Conservation (phyloP, 2,329 filamentous ascomycete species). For the Claviceps sp. region DNA sequence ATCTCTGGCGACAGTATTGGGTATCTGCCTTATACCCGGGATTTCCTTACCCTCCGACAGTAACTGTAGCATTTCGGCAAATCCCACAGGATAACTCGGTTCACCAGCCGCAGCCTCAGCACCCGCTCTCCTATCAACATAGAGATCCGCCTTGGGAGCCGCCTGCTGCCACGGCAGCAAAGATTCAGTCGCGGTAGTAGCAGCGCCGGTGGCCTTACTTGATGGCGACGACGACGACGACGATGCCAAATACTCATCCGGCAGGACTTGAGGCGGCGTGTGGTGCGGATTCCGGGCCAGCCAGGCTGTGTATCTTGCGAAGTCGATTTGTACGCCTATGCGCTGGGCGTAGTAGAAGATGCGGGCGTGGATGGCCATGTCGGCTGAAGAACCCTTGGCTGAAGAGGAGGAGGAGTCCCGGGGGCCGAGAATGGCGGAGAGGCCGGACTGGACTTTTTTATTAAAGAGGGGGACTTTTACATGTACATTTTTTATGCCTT, state of each 20-base stretch:
- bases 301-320: conserved; percentile 55
- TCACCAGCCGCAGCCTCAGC: conserved; percentile 20
- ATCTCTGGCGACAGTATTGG: conserved; percentile 61
- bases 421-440: conserved; percentile 50
- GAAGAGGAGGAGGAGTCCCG: conserved; percentile 17
- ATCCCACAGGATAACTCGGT: conserved; percentile 67
- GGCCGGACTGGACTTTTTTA: conserved; percentile 33
- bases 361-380: conserved; percentile 53
- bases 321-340: conserved; percentile 44
- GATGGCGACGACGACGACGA: not conserved
- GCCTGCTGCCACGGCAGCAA: conserved; percentile 33
- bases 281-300: conserved; percentile 24
- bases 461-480: not conserved
- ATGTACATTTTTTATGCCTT: not conserved
- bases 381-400: conserved; percentile 34
- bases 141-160: conserved; percentile 34
- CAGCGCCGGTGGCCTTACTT: not conserved
- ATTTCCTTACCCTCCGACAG: conserved; percentile 73
- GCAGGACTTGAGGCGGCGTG: conserved; percentile 21
- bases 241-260: conserved; percentile 17
- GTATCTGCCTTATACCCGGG: conserved; percentile 78
- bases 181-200: not conserved
- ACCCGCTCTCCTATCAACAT: conserved; percentile 24
- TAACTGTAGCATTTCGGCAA: conserved; percentile 74
- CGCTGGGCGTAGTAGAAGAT: conserved; percentile 49